Base-by-base conservation (phyloP, 371 early-diverging fungal genomes). In the Mucor piriformis region DNA sequence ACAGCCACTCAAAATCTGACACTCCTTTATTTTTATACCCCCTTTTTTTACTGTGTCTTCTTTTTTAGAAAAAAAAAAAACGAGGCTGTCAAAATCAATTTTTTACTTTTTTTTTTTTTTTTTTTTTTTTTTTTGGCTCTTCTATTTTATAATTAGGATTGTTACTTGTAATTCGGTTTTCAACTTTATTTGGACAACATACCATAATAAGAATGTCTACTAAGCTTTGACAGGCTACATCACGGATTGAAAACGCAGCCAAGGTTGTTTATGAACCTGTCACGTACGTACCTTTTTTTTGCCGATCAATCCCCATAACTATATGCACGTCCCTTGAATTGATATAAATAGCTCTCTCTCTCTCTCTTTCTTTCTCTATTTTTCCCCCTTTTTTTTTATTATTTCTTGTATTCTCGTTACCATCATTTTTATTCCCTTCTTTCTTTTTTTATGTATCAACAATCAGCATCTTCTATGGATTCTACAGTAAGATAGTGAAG, bases 291-390 rank as follows among this genome's bases (percentile, higher is more conserved):
- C 42, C 46, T 24, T 46, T 24, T 43, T 46, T 51, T 37, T 51
- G 51, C 51, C 51, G 38, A 54, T 54, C 54, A 51, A 51, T 46
- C 46, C 46, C 25, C 46, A 24, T 46, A 50, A 32, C 24, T 2
- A 35, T 42, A 58, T 58, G 59, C 59, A 58, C 43, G 50, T 58
- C 50, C 59, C 59, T 58, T 58, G 23, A 49, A 58, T 55, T 34
- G 42, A 38, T 57, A 38, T 57, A 48, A 37, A 57, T 57, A 49
- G 49, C 16, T 37, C 23, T 38, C 18, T 40, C 54, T 40, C 18
- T 38, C 34, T 20, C 33, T n/a, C n/a, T n/a, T n/a, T n/a, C n/a
- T n/a, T n/a, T 52, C 4, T 52, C 5, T 38, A n/a, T 42, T 27
- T 27, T 23, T 53, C 16, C 27, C 54, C 40, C 23, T 42, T n/a